Percentiles rank a stretch among this genome's conserved stretches.
phyloP scores from a whole-genome alignment of 805 yeast species.

The Candida coleopterorum region DNA sequence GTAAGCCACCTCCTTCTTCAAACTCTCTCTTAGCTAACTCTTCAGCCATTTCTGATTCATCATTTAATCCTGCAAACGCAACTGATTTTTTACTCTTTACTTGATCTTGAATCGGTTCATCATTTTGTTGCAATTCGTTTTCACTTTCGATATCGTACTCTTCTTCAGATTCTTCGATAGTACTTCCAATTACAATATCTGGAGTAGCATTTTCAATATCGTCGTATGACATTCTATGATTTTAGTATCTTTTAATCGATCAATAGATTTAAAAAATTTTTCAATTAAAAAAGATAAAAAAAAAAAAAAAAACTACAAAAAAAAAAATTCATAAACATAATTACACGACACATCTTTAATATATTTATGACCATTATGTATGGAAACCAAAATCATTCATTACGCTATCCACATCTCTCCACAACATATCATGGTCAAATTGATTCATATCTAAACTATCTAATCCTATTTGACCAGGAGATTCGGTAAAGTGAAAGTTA shows the following conservation, averaged over 20 bases:
- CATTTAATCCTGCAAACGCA: constrained; percentile 69
- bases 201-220: constrained; percentile 85
- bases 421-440: constrained; percentile 50
- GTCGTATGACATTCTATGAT: constrained; percentile 54
- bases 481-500: constrained; percentile 12
- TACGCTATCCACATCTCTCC: constrained; percentile 83
- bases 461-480: constrained; percentile 25
- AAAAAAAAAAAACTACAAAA: constrained; percentile 6
- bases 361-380: constrained; percentile 16
- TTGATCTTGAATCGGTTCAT: constrained; percentile 35
- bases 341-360: constrained; percentile 2
- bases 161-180: constrained; percentile 31
- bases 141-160: constrained; percentile 43
- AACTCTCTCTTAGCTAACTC: constrained; percentile 79
- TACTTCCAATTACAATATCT: constrained; percentile 70
- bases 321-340: not conserved
- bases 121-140: constrained; percentile 41
- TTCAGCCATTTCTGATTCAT: constrained; percentile 61
- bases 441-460: constrained; percentile 35
- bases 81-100: constrained; percentile 61
- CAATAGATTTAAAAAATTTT: constrained; percentile 1
- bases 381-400: constrained; percentile 93
- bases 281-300: constrained; percentile 4
- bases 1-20: constrained; percentile 97
- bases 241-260: not conserved